Conservation (phyloP, 1,284 basidiomycete genomes). For the Tilletia indica region DNA sequence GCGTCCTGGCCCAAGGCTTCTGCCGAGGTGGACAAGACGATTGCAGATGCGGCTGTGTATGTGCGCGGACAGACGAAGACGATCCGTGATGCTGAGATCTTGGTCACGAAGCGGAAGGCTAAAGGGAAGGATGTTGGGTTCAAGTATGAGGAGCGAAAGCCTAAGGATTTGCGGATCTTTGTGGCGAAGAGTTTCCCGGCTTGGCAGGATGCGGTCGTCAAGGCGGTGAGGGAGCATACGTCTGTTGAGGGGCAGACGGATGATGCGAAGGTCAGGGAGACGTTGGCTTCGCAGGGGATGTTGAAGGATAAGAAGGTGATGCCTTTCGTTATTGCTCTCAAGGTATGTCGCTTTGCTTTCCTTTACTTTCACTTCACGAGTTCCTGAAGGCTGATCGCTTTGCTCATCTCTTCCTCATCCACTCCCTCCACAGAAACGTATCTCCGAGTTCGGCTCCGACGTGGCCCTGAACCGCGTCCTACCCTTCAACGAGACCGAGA, state of each 20-base stretch:
- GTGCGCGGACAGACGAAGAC: constrained; percentile 81
- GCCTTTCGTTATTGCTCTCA: constrained; percentile 91
- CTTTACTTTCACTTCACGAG: neutral
- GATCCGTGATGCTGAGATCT: constrained; percentile 80
- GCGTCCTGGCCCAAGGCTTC: constrained; percentile 70
- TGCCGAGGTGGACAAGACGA: constrained; percentile 64
- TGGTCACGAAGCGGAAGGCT: constrained; percentile 36
- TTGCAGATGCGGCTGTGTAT: constrained; percentile 65
- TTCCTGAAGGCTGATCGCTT: neutral
- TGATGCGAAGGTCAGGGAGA: constrained; percentile 74
- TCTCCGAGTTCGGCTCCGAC: constrained; percentile 73
- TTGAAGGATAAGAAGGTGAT: constrained; percentile 94
- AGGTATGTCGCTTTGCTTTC: constrained; percentile 62
- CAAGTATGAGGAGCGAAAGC: constrained; percentile 48
- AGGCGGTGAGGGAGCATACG: constrained; percentile 71
- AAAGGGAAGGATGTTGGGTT: constrained; percentile 41
- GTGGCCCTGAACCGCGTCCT: constrained; percentile 82
- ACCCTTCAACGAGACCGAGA: constrained; percentile 80
- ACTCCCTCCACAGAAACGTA: constrained; percentile 68
- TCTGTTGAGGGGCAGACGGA: constrained; percentile 70
- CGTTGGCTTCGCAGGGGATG: constrained; percentile 72
- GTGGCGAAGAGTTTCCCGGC: constrained; percentile 86
- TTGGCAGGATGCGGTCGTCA: constrained; percentile 86
- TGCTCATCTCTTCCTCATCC: neutral
- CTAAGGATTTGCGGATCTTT: constrained; percentile 82